Base-by-base conservation (phyloP, 2,329 filamentous ascomycete species). In the Colletotrichum sp. region DNA sequence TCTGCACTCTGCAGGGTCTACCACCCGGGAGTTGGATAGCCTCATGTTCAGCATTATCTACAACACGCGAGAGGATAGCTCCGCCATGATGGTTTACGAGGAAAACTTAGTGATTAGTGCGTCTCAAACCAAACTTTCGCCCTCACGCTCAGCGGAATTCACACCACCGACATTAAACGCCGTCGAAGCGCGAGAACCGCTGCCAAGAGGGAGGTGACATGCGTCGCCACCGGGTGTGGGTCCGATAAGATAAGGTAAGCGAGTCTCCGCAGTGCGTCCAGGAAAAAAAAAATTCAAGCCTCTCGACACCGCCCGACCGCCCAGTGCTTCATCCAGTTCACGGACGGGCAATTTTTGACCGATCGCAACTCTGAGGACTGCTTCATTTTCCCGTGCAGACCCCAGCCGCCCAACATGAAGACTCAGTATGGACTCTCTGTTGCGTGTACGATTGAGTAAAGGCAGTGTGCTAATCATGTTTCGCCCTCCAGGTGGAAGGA, bases 401-500 rank as follows among this genome's bases (percentile, higher is more conserved):
- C 75, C 67, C 71, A 65, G 68, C 66, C 60, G 71, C 63, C 68
- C 75, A 71, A 59, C 55, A 78, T 78, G 77, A 78, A 78, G 75
- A 78, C 77, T 66, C 77, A 78, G 77, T 78, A 69, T n/a, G 74
- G 4, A 4, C 7, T 12, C 14, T 12, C 9, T 8, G 4, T 24
- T 13, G 8, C 9, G n/a, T 21, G 12, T 10, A 10, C 3, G 24
- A 43, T n/a, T 18, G 59, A n/a, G 63, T 48, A 16, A 28, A 57
- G 13, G 16, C n/a, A 39, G 43, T 48, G n/a, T n/a, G 21, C 72
- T 68, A 68, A 75, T 9, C n/a, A 32, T 36, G n/a, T 14, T 64
- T 73, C 24, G 21, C 32, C 70, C n/a, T 21, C 30, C 24, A 69
- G 77, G 72, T 93, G 92, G 92, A 93, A 93, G 84, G 93, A 95